Evolutionary conservation across 2,329 filamentous ascomycete genomes (phyloP).

Genomic region (Cladophialophora immunda): DNA sequence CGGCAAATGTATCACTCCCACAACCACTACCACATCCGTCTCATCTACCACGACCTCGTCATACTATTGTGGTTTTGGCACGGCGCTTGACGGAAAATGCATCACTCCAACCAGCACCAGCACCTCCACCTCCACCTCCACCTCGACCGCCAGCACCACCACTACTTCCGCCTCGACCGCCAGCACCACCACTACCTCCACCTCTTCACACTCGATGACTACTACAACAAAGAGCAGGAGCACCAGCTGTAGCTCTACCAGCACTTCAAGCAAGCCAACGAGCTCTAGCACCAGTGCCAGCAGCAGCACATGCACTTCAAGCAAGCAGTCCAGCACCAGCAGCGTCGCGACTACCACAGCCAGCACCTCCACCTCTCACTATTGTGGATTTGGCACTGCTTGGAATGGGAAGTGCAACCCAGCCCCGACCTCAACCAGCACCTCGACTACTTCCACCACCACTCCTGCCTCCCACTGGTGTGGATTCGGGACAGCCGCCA

Average conservation of each 20-base stretch:
- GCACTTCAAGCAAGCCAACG: neutral
- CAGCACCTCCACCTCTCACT: constrained; percentile 28
- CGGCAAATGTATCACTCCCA: constrained; percentile 28
- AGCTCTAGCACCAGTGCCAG: constrained; percentile 12
- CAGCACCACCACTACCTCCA: constrained; percentile 16
- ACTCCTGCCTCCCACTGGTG: constrained; percentile 27
- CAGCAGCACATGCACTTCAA: constrained; percentile 17
- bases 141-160: constrained; percentile 5
- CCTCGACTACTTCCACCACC: constrained; percentile 15
- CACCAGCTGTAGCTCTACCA: neutral
- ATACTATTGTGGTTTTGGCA: constrained; percentile 31
- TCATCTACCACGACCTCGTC: constrained; percentile 17
- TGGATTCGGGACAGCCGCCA: constrained; percentile 27
- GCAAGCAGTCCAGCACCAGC: constrained; percentile 13
- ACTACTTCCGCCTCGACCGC: constrained; percentile 8
- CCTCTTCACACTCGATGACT: neutral
- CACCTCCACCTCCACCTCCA: neutral
- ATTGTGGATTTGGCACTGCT: constrained; percentile 32
- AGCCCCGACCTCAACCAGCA: constrained; percentile 19
- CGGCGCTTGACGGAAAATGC: constrained; percentile 27
- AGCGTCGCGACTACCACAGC: constrained; percentile 14
- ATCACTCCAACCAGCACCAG: constrained; percentile 25
- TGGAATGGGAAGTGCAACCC: constrained; percentile 34
- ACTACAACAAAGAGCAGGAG: neutral
- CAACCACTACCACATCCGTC: constrained; percentile 22